Evolutionary conservation across 441 rosid species (phyloP), one percentile per base, ranked within the genome.

Genomic region (Brassica hybrid): DNA sequence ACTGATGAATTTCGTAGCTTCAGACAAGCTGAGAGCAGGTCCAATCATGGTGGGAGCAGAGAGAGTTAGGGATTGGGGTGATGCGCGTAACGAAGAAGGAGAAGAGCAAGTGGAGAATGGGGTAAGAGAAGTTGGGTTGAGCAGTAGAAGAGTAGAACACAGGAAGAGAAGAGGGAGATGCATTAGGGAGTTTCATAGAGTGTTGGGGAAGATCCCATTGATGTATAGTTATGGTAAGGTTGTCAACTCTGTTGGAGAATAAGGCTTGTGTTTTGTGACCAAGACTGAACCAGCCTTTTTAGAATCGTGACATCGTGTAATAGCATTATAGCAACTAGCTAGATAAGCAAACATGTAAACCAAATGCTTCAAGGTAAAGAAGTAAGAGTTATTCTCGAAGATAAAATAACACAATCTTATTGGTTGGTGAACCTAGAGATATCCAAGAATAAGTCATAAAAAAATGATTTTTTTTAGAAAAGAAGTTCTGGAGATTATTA

Each of bases 81-180:
- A 94, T 81, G 84, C 97, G 0, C 86, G 98, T 59, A 94, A 94
- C 1, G n/a, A 58, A 21, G 90, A 71, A 52, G 72, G 21, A 10
- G 89, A 71, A 50, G 72, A 23, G 27, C 66, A 45, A 6, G 43
- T 25, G 14, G 72, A 73, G 76, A 75, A 78, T 43, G 79, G 83
- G 32, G 82, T 89, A 23, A 86, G 83, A 32, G 85, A 83, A 34
- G 97, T 69, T 71, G 99, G 99, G 32, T 43, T 94, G 84, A 94
- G 99, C 60, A 88, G 90, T 54, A 82, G 98, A 83, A 83, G 79
- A 82, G 71, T 62, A 32, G 91, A 91, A 81, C 99, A 93, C 38
- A 85, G 97, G 85, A 93, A 90, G 90, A 87, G 89, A 76, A 86
- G 99, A 81, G 97, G 99, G 5, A 77, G 79, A 0, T 94, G 99